Evolutionary conservation across 768 basidiomycete species (phyloP).

Genomic region (Filobasidium floriforme): DNA sequence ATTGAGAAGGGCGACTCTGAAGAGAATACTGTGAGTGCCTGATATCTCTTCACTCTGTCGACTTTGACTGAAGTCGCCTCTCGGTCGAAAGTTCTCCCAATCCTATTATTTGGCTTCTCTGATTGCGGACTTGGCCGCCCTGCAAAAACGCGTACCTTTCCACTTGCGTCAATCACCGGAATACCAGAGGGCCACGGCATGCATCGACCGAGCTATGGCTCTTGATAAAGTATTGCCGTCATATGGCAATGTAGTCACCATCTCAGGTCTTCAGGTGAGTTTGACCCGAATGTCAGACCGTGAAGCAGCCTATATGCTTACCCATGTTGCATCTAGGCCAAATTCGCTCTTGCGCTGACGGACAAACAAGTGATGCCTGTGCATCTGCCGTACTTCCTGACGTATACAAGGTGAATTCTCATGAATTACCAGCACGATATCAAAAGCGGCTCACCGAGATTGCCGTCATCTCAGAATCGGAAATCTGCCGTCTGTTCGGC

Average conservation of each 20-base stretch:
- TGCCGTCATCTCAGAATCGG: slow-evolving; percentile 71
- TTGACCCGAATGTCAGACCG: too few relatives aligned
- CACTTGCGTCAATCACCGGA: not conserved
- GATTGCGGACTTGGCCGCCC: slow-evolving; percentile 11
- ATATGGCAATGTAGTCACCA: slow-evolving; percentile 83
- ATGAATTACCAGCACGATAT: too few relatives aligned
- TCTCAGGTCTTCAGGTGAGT: slow-evolving; percentile 79
- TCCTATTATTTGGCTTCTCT: slow-evolving; percentile 12
- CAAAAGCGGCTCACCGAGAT: too few relatives aligned
- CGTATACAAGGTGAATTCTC: slow-evolving; percentile 68
- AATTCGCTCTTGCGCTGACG: slow-evolving; percentile 4
- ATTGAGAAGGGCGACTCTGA: not conserved
- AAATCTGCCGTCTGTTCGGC: slow-evolving; percentile 82
- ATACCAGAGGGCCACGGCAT: slow-evolving; percentile 6
- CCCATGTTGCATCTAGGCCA: not conserved
- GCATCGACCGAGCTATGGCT: slow-evolving; percentile 13
- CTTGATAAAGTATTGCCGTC: slow-evolving; percentile 95
- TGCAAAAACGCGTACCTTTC: slow-evolving; percentile 10
- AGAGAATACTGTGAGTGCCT: not conserved
- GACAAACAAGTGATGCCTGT: slow-evolving; percentile 66
- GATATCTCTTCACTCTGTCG: not conserved
- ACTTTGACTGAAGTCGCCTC: not conserved
- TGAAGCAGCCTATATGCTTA: not conserved
- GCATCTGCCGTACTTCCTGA: slow-evolving; percentile 78
- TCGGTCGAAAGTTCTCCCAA: slow-evolving; percentile 13